Evolutionary conservation across 495 filamentous ascomycete genomes (phyloP).

Genomic region (Podospora pseudocomata): DNA sequence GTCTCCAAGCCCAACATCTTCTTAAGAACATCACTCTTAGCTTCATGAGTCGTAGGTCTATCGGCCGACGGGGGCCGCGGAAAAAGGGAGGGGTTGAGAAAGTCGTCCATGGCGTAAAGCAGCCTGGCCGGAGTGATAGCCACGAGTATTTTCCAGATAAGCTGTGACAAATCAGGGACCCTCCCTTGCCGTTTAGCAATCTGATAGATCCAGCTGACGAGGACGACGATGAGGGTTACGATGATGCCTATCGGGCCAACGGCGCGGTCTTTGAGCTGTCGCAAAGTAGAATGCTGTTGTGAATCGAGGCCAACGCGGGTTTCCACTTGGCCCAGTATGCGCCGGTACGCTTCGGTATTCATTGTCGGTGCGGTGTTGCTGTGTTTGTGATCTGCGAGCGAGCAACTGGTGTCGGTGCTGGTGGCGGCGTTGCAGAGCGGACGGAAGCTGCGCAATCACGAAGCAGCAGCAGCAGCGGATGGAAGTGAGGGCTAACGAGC

Average conservation of each 20-base stretch:
- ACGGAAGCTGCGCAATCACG: slow-evolving; percentile 1
- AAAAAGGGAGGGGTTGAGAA: slow-evolving; percentile 37
- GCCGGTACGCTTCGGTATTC: slow-evolving; percentile 27
- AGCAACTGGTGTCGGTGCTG: neutral
- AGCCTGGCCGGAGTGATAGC: slow-evolving; percentile 57
- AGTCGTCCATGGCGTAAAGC: slow-evolving; percentile 56
- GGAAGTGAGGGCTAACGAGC: neutral
- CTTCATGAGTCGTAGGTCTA: slow-evolving; percentile 40
- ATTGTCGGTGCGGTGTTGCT: slow-evolving; percentile 13
- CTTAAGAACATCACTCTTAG: slow-evolving; percentile 66
- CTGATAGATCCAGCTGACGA: slow-evolving; percentile 41
- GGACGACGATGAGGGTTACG: slow-evolving; percentile 36
- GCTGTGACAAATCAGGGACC: slow-evolving; percentile 27
- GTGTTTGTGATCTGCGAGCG: neutral
- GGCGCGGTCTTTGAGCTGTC: slow-evolving; percentile 30
- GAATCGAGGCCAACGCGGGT: slow-evolving; percentile 19
- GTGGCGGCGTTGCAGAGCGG: too few relatives aligned
- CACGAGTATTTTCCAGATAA: slow-evolving; percentile 64
- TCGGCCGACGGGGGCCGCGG: slow-evolving; percentile 26
- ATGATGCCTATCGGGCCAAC: slow-evolving; percentile 37
- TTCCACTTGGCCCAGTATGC: slow-evolving; percentile 27
- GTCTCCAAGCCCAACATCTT: slow-evolving; percentile 63
- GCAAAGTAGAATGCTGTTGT: slow-evolving; percentile 21
- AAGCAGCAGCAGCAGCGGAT: neutral
- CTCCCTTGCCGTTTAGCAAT: slow-evolving; percentile 29